phyloP scores from a whole-genome alignment of 2,329 filamentous ascomycete species.

The Talaromyces islandicus region DNA sequence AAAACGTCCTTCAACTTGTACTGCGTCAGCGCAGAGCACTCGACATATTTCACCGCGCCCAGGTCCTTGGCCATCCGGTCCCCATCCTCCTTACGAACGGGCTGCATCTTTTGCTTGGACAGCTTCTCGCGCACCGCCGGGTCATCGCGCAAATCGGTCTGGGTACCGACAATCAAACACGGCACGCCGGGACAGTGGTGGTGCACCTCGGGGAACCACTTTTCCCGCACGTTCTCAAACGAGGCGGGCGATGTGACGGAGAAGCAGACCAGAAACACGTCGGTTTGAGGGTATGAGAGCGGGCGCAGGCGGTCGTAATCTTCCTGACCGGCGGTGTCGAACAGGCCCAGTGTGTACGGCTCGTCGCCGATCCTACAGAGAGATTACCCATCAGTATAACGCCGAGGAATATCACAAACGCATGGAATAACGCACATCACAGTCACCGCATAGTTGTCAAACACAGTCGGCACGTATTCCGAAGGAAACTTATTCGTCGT shows the following conservation, averaged over 20 bases:
- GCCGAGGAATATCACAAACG: slow-evolving; percentile 95
- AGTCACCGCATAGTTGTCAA: slow-evolving; percentile 99
- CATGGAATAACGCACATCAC: slow-evolving; percentile 98
- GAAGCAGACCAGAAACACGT: slow-evolving; percentile 98
- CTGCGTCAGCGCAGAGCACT: slow-evolving; percentile 96
- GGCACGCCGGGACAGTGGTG: slow-evolving; percentile 98
- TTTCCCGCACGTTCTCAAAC: slow-evolving; percentile 98
- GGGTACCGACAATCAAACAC: slow-evolving; percentile 94
- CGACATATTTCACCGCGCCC: slow-evolving; percentile 97
- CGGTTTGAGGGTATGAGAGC: slow-evolving; percentile 95
- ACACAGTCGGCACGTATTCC: slow-evolving; percentile 98
- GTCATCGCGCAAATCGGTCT: slow-evolving; percentile 93
- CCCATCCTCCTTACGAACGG: slow-evolving; percentile 86
- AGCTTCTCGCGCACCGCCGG: slow-evolving; percentile 82
- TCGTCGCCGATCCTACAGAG: slow-evolving; percentile 87
- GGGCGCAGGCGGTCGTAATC: slow-evolving; percentile 97
- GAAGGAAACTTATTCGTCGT: slow-evolving; percentile 99
- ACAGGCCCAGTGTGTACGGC: slow-evolving; percentile 92
- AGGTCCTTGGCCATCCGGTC: slow-evolving; percentile 95
- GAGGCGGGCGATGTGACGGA: slow-evolving; percentile 95
- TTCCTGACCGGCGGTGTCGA: slow-evolving; percentile 98
- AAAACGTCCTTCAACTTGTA: slow-evolving; percentile 99
- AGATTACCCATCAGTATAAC: slow-evolving; percentile 46
- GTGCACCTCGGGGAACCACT: slow-evolving; percentile 98
- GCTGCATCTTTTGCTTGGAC: slow-evolving; percentile 90